Evolutionary conservation across 176 grass and related monocot genomes (phyloP), one percentile per base, ranked within the genome.

Genomic region (Chrysopogon serrulatus): DNA sequence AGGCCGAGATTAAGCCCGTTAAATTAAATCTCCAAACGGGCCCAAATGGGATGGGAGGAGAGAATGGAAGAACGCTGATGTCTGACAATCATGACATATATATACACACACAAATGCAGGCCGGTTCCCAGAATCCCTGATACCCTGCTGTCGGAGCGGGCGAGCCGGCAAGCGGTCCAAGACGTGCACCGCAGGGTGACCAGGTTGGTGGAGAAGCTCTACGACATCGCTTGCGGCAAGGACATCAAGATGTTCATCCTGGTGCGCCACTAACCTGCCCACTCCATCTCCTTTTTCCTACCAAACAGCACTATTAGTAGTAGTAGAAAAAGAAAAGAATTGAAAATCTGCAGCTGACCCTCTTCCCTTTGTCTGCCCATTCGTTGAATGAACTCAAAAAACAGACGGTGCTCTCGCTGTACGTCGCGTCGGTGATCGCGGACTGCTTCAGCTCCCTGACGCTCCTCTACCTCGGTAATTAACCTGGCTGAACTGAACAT

Each of bases 371-470:
- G 10, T 54, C 51, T 54, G 49, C 19, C 19, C 13, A 16, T 60
- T 26, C 34, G 16, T 17, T 1, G 2, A 78, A 10, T 10, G n/a
- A n/a, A n/a, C n/a, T 2, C 21, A 10, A n/a, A n/a, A n/a, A n/a
- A 17, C 83, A 88, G 83, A 89, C 68, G 43, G 48, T 83, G 57
- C 5, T 92, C 8, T 90, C 82, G 8, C 87, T 95, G 14, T 92
- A 86, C 91, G 69, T 95, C 12, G 68, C 80, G 74, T 91, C 91
- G 5, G 63, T 90, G 15, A 4, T 98, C 5, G 90, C 88, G 19
- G 91, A 86, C 79, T 95, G 85, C 65, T 90, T 73, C 87, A 93
- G 80, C 77, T 88, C 82, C 63, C 83, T 98, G 18, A 92, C 79
- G 47, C 86, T 95, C 2, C 67, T 95, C 56, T 95, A 88, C 82